Percentiles rank a stretch among this genome's conserved stretches.
Conservation (phyloP, 1,139 yeast genomes). For the Blastobotrys arbuscula region DNA sequence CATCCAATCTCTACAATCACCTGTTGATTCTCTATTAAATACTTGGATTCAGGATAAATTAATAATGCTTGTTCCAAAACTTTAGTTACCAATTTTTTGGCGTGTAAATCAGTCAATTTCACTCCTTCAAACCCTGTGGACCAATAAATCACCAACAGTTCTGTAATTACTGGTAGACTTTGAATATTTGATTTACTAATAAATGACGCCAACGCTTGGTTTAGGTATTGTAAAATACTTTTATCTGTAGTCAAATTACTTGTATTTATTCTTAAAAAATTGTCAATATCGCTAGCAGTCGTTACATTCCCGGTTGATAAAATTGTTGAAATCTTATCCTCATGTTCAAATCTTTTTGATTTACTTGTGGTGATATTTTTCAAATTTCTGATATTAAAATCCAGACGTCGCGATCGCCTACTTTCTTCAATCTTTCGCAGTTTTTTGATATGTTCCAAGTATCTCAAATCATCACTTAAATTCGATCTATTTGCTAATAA, state of each 20-base stretch:
- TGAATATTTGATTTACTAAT: slow-evolving; percentile 12
- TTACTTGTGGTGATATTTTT: neutral
- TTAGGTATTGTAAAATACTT: slow-evolving; percentile 12
- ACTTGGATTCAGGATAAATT: slow-evolving; percentile 12
- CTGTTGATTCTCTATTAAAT: slow-evolving; percentile 17
- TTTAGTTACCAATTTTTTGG: slow-evolving; percentile 1
- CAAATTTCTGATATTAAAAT: neutral
- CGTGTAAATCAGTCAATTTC: slow-evolving; percentile 9
- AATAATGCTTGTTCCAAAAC: slow-evolving; percentile 11
- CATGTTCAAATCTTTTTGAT: neutral
- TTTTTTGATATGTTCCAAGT: slow-evolving; percentile 21
- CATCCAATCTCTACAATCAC: slow-evolving; percentile 19
- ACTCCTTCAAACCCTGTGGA: slow-evolving; percentile 18
- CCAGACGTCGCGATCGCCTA: neutral
- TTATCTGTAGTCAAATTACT: neutral
- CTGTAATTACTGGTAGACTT: slow-evolving; percentile 18
- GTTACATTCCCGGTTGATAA: slow-evolving; percentile 1
- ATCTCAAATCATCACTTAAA: slow-evolving; percentile 14
- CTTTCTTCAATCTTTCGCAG: slow-evolving; percentile 14
- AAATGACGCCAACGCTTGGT: slow-evolving; percentile 16
- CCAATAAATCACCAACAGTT: slow-evolving; percentile 18
- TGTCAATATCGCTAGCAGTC: slow-evolving; percentile 10
- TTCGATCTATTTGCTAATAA: slow-evolving; percentile 15
- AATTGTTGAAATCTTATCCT: slow-evolving; percentile 3
- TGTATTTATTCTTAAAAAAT: slow-evolving; percentile 9